Conservation (phyloP, 1,284 basidiomycete species). For the Golubevia sp. region DNA sequence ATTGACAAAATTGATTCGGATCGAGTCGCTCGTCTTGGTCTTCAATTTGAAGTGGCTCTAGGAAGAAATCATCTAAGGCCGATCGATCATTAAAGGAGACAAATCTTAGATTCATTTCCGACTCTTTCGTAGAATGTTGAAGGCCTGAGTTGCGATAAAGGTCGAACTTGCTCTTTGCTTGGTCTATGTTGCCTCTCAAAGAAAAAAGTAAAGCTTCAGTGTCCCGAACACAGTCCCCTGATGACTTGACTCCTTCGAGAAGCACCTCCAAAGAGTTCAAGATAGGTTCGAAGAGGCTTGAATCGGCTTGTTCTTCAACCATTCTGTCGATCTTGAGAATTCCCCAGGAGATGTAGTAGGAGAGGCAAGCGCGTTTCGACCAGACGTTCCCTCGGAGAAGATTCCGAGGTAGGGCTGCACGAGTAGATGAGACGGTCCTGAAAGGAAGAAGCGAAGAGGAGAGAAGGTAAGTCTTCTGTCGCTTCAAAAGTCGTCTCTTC, state of each 20-base stretch:
- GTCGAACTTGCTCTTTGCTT: neutral
- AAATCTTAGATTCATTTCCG: too few species aligned
- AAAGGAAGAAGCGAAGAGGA: neutral
- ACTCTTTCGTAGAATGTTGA: too few species aligned
- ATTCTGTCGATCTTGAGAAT: neutral
- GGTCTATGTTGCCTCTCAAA: neutral
- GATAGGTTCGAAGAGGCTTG: neutral
- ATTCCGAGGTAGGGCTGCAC: neutral
- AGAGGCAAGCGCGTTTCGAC: neutral
- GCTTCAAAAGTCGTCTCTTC: neutral
- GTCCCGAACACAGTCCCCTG: neutral
- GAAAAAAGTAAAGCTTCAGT: neutral
- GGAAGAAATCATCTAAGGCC: too few species aligned
- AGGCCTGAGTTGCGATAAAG: too few species aligned
- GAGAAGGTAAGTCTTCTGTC: neutral
- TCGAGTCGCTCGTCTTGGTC: too few species aligned
- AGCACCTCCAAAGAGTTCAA: neutral
- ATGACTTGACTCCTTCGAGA: neutral
- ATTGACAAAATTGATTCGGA: too few species aligned
- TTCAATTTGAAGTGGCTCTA: too few species aligned
- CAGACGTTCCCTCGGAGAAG: neutral
- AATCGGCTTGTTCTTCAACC: neutral
- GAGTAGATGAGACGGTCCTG: neutral
- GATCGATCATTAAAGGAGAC: too few species aligned
- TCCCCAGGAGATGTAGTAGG: neutral